Base-by-base conservation (phyloP, 2,329 filamentous ascomycete genomes). In the Fusarium humuli region DNA sequence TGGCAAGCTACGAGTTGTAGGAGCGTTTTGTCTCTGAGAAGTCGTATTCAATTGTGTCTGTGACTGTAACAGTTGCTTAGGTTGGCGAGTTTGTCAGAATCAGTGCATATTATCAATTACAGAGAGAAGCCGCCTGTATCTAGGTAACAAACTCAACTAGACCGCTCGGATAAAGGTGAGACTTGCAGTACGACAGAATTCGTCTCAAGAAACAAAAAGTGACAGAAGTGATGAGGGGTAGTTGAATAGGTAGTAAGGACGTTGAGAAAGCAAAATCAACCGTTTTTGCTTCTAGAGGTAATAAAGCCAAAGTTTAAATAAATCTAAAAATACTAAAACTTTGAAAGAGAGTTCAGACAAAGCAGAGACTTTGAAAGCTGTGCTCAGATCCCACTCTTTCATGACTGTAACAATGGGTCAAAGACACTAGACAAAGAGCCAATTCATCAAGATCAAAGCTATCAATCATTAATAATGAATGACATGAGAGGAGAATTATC, bases 401-500 rank as follows among this genome's bases (percentile, higher is more conserved):
- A 29, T 22, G 25, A 47, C 25, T 47, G 11, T 20, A 8, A 47
- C 41, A 9, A 12, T 47, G 32, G 41, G 32, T 42, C 49, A 53
- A 53, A 53, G 32, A 29, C 20, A 6, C 13, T 22, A 16, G 30
- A 37, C 23, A 53, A 22, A 12, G 10, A 37, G 18, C 6, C 10
- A 37, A 37, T 37, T 37, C 10, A n/a, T 37, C 34, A 37, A 12
- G 34, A 37, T 37, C 34, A n/a, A 37, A 37, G 18, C 34, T 37
- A 37, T 37, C 41, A 14, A 16, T 16, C 25, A 37, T 42, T 32
- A 45, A 41, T 37, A 47, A 29, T 41, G 20, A 14, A 25, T 44
- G 32, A 42, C 22, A n/a, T 48, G 23, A 29, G 48, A 70, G 47
- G 54, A 60, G 34, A 68, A 56, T 34, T 61, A 29, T 71, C 52